Percentiles rank a stretch among this genome's conserved stretches.
These are phyloP conservation scores for Chlamydomonas eustigma DNA, from an alignment of 139 green algal species.

Conservation along the genomic window DNA sequence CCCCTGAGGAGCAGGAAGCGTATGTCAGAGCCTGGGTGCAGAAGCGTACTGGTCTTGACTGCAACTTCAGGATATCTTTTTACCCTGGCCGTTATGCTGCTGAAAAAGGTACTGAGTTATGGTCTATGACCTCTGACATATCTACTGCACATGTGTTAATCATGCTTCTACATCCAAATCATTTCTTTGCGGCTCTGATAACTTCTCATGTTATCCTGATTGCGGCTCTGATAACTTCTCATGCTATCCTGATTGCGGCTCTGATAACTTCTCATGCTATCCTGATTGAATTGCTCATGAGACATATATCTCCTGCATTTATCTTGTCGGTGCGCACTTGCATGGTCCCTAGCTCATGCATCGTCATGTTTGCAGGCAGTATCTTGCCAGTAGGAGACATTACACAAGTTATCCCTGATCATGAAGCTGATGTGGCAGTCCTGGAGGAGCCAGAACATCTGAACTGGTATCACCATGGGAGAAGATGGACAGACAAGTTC, in stretches of 20 bases:
- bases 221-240: no score
- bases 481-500: slow-evolving; percentile 97
- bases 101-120: slow-evolving; percentile 17
- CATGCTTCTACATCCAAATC: no score
- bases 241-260: no score
- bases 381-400: slow-evolving; percentile 98
- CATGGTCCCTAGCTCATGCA: no score
- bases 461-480: slow-evolving; percentile 97
- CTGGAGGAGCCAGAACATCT: slow-evolving; percentile 99
- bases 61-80: slow-evolving; percentile 92
- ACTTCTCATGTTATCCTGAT: no score
- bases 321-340: no score
- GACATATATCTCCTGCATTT: no score
- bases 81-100: slow-evolving; percentile 56
- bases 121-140: not conserved
- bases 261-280: no score
- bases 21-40: slow-evolving; percentile 89
- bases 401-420: slow-evolving; percentile 86
- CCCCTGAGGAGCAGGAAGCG: slow-evolving; percentile 32
- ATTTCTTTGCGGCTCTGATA: no score
- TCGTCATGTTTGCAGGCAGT: no score
- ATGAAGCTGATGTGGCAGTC: slow-evolving; percentile 92
- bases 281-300: no score
- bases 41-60: slow-evolving; percentile 66
- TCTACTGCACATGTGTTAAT: no score